Evolutionary conservation across 768 basidiomycete genomes (phyloP).

Genomic region (Hysterangium stoloniferum): DNA sequence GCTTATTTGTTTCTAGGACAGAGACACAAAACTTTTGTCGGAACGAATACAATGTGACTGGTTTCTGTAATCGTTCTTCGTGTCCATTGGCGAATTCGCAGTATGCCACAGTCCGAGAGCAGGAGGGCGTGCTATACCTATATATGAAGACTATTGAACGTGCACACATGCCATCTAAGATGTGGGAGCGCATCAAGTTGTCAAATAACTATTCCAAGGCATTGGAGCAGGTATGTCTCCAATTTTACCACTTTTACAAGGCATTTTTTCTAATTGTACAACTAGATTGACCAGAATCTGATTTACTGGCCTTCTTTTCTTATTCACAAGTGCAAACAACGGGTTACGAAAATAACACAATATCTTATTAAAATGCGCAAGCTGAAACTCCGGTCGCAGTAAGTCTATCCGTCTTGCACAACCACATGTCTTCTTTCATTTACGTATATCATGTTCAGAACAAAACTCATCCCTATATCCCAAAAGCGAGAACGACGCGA

Average conservation of each 20-base stretch:
- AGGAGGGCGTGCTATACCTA: constrained; percentile 86
- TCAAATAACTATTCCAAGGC: constrained; percentile 94
- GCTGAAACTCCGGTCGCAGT: constrained; percentile 81
- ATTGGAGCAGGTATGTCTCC: constrained; percentile 70
- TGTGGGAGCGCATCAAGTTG: constrained; percentile 96
- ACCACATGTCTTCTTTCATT: neutral
- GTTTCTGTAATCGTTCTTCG: constrained; percentile 88
- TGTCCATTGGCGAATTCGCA: constrained; percentile 97
- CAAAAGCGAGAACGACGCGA: constrained; percentile 95
- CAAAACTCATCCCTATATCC: constrained; percentile 90
- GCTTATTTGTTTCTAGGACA: constrained; percentile 46
- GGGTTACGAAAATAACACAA: constrained; percentile 97
- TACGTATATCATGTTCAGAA: constrained; percentile 44
- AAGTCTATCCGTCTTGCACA: constrained; percentile 23
- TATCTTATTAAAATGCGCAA: constrained; percentile 98
- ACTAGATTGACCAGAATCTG: constrained; percentile 87
- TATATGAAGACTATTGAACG: constrained; percentile 98
- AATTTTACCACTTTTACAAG: too few relatives aligned
- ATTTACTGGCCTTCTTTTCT: constrained; percentile 98
- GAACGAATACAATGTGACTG: constrained; percentile 98
- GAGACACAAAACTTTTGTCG: constrained; percentile 96
- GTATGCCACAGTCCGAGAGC: constrained; percentile 96
- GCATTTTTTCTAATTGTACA: neutral
- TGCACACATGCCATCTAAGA: constrained; percentile 89
- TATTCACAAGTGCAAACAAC: constrained; percentile 98